Evolutionary conservation across 163 green algal species (phyloP).

Genomic region (Volvox carteri): DNA sequence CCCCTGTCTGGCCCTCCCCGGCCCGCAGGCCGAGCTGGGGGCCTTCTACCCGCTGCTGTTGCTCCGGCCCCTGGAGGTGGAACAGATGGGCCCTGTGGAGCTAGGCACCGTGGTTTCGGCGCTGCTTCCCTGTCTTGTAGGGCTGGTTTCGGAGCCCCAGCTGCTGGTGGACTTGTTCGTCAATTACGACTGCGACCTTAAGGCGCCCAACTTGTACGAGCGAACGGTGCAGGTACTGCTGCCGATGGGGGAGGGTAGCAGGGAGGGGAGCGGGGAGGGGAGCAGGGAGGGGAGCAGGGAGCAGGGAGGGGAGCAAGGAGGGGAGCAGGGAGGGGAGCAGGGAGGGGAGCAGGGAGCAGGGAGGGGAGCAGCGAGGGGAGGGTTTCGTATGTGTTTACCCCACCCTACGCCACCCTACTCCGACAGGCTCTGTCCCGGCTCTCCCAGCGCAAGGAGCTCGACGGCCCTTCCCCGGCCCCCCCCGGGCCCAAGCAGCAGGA

Average conservation of each 20-base stretch:
- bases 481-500: constrained; percentile 46
- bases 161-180: constrained; percentile 98
- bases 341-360: too few relatives aligned
- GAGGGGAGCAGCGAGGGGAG: too few relatives aligned
- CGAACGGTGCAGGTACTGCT: constrained; percentile 74
- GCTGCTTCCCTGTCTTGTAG: constrained; percentile 74
- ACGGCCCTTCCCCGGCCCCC: constrained; percentile 22
- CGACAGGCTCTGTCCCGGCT: constrained; percentile 49
- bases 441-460: constrained; percentile 45
- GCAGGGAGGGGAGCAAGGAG: too few relatives aligned
- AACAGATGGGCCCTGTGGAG: constrained; percentile 29
- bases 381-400: not conserved
- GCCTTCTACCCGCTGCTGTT: constrained; percentile 94
- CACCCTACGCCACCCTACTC: not conserved
- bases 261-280: too few relatives aligned
- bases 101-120: constrained; percentile 57
- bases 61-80: constrained; percentile 84
- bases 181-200: constrained; percentile 98
- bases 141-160: constrained; percentile 82
- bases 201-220: constrained; percentile 95
- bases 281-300: too few relatives aligned
- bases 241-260: too few relatives aligned
- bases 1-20: too few relatives aligned
- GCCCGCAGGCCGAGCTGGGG: constrained; percentile 86
- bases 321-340: too few relatives aligned